A percentile compares a stretch with the other conserved stretches of the same genome.
Conservation (phyloP, 2,329 filamentous ascomycete genomes). For the Pseudogymnoascus sp. region DNA sequence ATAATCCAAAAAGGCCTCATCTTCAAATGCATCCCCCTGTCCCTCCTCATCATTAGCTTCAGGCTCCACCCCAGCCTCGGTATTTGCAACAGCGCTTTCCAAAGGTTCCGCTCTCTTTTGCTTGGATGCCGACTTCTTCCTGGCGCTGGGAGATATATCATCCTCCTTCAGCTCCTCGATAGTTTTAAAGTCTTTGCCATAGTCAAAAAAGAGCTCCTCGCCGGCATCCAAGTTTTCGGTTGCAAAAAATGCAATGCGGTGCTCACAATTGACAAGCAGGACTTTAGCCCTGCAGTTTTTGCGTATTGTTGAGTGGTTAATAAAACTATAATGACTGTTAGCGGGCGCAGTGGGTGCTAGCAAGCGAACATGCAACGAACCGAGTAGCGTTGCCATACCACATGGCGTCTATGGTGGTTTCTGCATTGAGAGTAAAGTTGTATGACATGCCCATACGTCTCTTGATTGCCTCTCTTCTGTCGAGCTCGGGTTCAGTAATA, state of each 20-base stretch:
- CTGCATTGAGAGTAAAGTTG: slow-evolving; percentile 44
- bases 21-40: not conserved
- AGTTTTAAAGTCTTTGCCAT: slow-evolving; percentile 57
- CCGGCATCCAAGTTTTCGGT: slow-evolving; percentile 58
- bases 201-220: slow-evolving; percentile 76
- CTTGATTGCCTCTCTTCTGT: slow-evolving; percentile 22
- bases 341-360: slow-evolving; percentile 57
- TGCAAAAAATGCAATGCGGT: slow-evolving; percentile 68
- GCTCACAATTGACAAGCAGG: slow-evolving; percentile 65
- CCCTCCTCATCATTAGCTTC: not conserved
- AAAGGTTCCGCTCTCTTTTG: not conserved
- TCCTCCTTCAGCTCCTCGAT: not conserved
- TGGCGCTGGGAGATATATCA: not conserved
- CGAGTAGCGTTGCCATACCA: slow-evolving; percentile 1
- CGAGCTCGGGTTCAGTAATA: slow-evolving; percentile 21
- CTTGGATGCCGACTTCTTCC: not conserved
- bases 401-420: slow-evolving; percentile 23
- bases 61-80: not conserved
- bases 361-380: not conserved
- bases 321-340: slow-evolving; percentile 68
- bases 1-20: not conserved
- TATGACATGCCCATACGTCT: slow-evolving; percentile 35
- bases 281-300: slow-evolving; percentile 60
- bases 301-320: slow-evolving; percentile 67
- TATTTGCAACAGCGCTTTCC: not conserved